Base-by-base conservation (phyloP, 139 green algal species). In the Pseudopediastrum boryanum region DNA sequence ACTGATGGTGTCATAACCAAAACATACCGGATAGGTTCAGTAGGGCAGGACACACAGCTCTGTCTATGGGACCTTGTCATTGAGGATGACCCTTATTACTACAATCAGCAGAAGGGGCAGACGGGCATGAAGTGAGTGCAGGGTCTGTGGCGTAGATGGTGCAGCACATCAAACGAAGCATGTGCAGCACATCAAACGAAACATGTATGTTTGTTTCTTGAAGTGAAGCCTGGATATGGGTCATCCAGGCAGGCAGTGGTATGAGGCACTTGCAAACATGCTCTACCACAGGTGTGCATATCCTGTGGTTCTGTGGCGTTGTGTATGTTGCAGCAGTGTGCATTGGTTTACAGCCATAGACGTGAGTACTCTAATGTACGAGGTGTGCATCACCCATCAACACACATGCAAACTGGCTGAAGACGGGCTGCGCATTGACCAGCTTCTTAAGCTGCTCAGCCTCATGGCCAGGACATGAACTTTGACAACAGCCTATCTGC, bases 61-160 rank as follows among this genome's bases (percentile, higher is more conserved):
- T 86, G 90, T 61, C 81, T 98, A 46, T 98, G 94, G 94, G 94
- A 98, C 66, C 43, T 98, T 27, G 83, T 79, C 6, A 66, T 93
- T 19, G 72, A 85, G 27, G 85, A 89, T 25, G 85, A 90, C 41
- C 13, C 44, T 0, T 25, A 2, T 27, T 44, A 42, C 7, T 23
- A 42, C 35, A 81, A 66, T n/a, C 27, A 48, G 33, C 44, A 23
- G 12, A 54, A 44, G 19, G 75, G 56, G 52, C 71, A 79, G 59
- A 72, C 65, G 31, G 75, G 81, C 23, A 59, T 83, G 6, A 86
- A 82, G 81, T 86, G 52, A 54, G 81, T 43, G 39, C 13, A 6
- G 46, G 46, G 31, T 4, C 12, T 29, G 16, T 21, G 68, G 33
- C 3, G 33, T 76, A 33, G 3, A n/a, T 10, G 62, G 27, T 3